A percentile compares a stretch with the other conserved stretches of the same genome.
Conservation (phyloP, 805 yeast species). For the Saccharomyces kudriavzevii region DNA sequence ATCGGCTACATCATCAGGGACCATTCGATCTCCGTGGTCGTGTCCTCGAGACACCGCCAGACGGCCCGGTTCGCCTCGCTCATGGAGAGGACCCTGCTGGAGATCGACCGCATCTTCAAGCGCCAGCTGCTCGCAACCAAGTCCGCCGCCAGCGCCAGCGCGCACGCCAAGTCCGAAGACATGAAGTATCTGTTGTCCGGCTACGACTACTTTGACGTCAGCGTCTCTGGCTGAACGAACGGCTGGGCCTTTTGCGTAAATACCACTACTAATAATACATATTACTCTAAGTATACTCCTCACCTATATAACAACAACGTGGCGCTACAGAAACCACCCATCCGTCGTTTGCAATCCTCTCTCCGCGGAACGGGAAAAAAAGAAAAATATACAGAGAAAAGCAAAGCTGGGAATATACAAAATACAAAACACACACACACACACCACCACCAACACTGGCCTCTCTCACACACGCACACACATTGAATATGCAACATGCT, state of each 20-base stretch:
- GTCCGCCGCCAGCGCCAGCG: slow-evolving; percentile 3
- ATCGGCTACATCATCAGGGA: slow-evolving; percentile 81
- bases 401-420: no score
- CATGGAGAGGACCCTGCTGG: slow-evolving; percentile 51
- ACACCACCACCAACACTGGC: neutral
- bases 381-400: neutral
- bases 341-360: neutral
- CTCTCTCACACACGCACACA: neutral
- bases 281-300: no score
- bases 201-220: slow-evolving; percentile 69
- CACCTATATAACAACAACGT: no score
- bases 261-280: no score
- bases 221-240: slow-evolving; percentile 17
- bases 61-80: slow-evolving; percentile 66
- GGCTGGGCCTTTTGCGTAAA: no score
- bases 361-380: neutral
- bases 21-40: slow-evolving; percentile 70
- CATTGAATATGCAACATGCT: neutral
- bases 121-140: slow-evolving; percentile 14
- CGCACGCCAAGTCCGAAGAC: slow-evolving; percentile 27
- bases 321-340: no score
- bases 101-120: slow-evolving; percentile 48
- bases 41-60: slow-evolving; percentile 83
- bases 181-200: slow-evolving; percentile 57
- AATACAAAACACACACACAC: neutral